These are phyloP conservation scores for Exophiala oligosperma DNA, from an alignment of 2,329 filamentous ascomycete species.

Conservation along the genomic window DNA sequence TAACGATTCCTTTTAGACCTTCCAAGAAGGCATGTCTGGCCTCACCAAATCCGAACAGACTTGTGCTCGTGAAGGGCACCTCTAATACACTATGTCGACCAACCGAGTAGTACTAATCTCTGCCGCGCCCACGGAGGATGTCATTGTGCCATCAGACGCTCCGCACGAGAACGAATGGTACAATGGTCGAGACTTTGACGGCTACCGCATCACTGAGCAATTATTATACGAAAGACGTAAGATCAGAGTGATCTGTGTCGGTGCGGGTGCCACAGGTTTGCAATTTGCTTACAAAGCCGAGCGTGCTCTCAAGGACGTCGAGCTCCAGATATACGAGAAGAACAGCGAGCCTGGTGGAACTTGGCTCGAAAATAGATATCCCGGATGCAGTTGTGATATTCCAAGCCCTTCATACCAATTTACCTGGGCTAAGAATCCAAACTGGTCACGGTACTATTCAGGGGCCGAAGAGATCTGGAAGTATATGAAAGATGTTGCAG, in stretches of 20 bases:
- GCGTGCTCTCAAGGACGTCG: constrained; percentile 22
- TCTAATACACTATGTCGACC: constrained; percentile 7
- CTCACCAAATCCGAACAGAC: no score
- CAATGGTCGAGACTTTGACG: constrained; percentile 23
- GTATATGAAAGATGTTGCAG: constrained; percentile 32
- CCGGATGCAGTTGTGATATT: constrained; percentile 32
- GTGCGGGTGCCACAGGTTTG: constrained; percentile 35
- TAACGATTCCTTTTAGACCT: background rate
- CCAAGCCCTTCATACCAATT: constrained; percentile 58
- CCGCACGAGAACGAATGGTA: constrained; percentile 24
- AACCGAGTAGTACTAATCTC: constrained; percentile 18
- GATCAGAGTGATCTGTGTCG: constrained; percentile 25
- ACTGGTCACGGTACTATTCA: constrained; percentile 31
- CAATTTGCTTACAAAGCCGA: constrained; percentile 29
- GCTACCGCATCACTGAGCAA: constrained; percentile 21
- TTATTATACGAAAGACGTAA: constrained; percentile 15
- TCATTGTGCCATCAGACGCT: constrained; percentile 17
- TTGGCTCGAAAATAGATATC: constrained; percentile 34
- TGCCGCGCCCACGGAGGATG: constrained; percentile 19
- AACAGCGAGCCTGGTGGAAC: constrained; percentile 35
- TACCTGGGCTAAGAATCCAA: constrained; percentile 47
- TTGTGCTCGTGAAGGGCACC: background rate
- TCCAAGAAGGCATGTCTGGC: background rate
- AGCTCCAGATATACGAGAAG: constrained; percentile 32
- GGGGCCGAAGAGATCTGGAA: constrained; percentile 31